Percentiles rank a stretch among this genome's conserved stretches.
Evolutionary conservation across 208 protist species (phyloP).

Genomic region (Acanthamoeba polyphaga): DNA sequence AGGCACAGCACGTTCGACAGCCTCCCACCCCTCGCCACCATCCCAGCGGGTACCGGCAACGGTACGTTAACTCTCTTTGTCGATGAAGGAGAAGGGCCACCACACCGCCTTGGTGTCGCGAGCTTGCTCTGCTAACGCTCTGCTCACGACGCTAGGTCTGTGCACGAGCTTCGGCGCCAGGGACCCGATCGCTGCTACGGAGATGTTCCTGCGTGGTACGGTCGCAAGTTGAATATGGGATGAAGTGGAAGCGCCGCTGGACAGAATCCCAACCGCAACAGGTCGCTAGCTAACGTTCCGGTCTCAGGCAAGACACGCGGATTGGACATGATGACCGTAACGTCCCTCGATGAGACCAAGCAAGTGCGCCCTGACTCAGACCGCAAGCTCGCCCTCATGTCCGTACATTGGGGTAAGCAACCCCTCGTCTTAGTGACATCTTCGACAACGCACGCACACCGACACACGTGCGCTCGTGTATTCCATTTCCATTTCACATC

Average conservation of each 20-base stretch:
- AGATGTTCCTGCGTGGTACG: constrained; percentile 32
- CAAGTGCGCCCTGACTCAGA: background rate
- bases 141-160: background rate
- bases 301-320: background rate
- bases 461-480: background rate
- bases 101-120: too few species aligned
- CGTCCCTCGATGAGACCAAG: constrained; percentile 23
- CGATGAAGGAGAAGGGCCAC: too few species aligned
- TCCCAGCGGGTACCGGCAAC: constrained; percentile 20
- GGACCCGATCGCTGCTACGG: background rate
- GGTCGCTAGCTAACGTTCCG: background rate
- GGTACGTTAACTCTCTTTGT: background rate
- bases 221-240: background rate
- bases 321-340: constrained; percentile 44
- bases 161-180: constrained; percentile 35
- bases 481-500: background rate
- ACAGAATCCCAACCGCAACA: too few species aligned
- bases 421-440: background rate
- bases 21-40: background rate
- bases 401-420: constrained; percentile 21
- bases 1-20: background rate
- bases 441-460: background rate
- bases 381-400: constrained; percentile 50
- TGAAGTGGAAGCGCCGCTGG: background rate
- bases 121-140: too few species aligned